Evolutionary conservation across 257 asterid species (phyloP).

Genomic region (Solanum stenotomum): DNA sequence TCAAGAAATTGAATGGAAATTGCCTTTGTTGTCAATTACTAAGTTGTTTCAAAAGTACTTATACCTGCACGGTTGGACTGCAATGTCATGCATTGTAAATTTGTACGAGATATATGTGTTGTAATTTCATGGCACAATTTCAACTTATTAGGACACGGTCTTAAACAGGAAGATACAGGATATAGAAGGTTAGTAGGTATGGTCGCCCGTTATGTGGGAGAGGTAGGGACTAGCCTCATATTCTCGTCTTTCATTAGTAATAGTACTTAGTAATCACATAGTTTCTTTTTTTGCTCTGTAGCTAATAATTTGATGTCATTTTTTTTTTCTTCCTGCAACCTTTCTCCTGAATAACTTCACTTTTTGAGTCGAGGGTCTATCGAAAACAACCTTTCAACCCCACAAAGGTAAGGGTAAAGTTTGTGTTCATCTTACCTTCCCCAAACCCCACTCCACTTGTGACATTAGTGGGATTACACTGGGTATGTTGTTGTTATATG

Average conservation of each 20-base stretch:
- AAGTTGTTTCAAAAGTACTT: neutral
- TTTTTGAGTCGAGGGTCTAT: neutral
- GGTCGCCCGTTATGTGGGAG: too few relatives aligned
- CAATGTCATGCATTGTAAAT: neutral
- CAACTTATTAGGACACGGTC: neutral
- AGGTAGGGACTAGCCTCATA: too few relatives aligned
- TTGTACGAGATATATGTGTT: neutral
- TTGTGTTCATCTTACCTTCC: neutral
- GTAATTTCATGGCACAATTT: neutral
- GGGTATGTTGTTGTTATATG: too few relatives aligned
- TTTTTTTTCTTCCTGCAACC: neutral
- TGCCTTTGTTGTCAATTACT: neutral
- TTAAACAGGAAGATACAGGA: neutral
- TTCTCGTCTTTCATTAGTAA: too few relatives aligned
- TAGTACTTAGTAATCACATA: too few relatives aligned
- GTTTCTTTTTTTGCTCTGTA: neutral
- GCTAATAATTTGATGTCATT: neutral
- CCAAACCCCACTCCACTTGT: neutral
- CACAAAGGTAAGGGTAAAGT: neutral
- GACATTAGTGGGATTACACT: neutral
- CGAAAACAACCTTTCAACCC: neutral
- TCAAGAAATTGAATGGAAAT: neutral
- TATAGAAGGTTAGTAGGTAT: neutral
- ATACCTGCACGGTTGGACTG: neutral
- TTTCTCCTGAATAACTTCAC: neutral